Evolutionary conservation across 202 grass and related monocot species (phyloP).

Genomic region (Hordeum pubiflorum): DNA sequence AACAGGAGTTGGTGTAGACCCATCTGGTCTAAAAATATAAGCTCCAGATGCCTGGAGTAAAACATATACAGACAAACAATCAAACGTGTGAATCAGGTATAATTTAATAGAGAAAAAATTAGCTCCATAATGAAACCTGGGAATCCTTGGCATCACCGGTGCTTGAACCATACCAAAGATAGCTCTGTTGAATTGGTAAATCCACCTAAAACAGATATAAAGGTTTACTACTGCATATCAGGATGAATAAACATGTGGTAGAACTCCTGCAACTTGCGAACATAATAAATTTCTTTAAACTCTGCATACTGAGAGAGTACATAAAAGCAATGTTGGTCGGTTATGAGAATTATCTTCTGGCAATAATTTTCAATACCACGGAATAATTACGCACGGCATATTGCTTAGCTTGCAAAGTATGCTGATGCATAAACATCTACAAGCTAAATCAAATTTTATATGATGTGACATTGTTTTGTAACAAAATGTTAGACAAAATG

Average conservation of each 20-base stretch:
- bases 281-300: neutral
- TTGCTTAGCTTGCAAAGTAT: neutral
- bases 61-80: slow-evolving; percentile 13
- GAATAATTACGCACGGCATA: neutral
- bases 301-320: neutral
- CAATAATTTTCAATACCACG: neutral
- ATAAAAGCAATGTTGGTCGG: neutral
- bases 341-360: neutral
- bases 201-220: slow-evolving; percentile 50
- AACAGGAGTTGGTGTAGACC: slow-evolving; percentile 40
- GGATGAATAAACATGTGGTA: neutral
- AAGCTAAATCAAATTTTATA: neutral
- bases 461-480: neutral
- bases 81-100: neutral
- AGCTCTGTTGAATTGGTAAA: slow-evolving; percentile 71
- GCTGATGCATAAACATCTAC: neutral
- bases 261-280: neutral
- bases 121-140: slow-evolving; percentile 49
- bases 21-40: slow-evolving; percentile 90
- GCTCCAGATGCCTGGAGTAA: slow-evolving; percentile 72
- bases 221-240: neutral
- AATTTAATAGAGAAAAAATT: neutral
- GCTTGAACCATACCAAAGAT: slow-evolving; percentile 77
- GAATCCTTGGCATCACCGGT: slow-evolving; percentile 48
- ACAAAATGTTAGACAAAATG: neutral